These are phyloP conservation scores for Sporothrix dimorphospora DNA, from an alignment of 2,329 filamentous ascomycete genomes.

Conservation along the genomic window DNA sequence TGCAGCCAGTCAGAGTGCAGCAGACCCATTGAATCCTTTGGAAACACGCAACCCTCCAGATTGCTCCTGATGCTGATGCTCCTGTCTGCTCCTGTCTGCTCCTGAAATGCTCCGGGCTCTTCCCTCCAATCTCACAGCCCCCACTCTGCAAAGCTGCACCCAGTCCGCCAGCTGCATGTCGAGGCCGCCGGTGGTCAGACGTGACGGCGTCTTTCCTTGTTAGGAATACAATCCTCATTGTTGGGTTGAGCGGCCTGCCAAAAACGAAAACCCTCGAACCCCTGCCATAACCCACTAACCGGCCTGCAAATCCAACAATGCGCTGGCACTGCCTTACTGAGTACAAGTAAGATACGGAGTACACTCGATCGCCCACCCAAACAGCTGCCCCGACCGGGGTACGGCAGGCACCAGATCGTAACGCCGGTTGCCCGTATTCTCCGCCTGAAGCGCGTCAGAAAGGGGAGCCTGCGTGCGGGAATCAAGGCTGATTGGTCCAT, in stretches of 20 bases:
- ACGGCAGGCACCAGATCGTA: not conserved
- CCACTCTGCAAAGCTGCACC: not conserved
- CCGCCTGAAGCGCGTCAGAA: not conserved
- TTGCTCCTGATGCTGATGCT: not conserved
- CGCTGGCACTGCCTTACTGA: too few species aligned
- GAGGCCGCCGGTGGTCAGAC: not conserved
- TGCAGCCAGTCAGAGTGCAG: not conserved
- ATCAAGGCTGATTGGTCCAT: not conserved
- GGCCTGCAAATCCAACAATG: too few species aligned
- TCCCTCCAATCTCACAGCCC: not conserved
- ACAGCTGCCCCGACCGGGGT: not conserved
- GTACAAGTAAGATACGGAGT: too few species aligned
- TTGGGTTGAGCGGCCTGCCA: not conserved
- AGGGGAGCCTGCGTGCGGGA: not conserved
- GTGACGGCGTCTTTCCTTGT: slow-evolving; percentile 1
- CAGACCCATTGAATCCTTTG: not conserved
- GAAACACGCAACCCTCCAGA: slow-evolving; percentile 4
- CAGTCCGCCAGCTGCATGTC: not conserved
- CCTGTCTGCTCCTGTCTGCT: not conserved
- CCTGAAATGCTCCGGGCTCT: not conserved
- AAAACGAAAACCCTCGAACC: too few species aligned
- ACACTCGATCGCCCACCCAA: not conserved
- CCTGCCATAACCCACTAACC: not conserved
- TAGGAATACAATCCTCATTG: not conserved
- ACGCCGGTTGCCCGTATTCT: slow-evolving; percentile 5